phyloP scores from a whole-genome alignment of 2,329 filamentous ascomycete genomes.

The Phyllachora maydis region DNA sequence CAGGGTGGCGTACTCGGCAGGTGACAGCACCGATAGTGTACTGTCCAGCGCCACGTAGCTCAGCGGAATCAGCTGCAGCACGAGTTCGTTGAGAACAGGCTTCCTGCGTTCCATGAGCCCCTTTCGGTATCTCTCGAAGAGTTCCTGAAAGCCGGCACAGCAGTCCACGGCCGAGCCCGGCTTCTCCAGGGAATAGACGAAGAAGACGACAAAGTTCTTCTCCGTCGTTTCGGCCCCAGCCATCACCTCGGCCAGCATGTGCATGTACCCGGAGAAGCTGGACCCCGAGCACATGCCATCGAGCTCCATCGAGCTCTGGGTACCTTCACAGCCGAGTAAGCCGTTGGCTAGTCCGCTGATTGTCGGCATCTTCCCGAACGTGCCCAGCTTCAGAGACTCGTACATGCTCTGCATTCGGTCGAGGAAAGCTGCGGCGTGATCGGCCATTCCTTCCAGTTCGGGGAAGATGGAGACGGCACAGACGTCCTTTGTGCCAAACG shows the following conservation, averaged over 20 bases:
- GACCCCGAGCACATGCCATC: constrained; percentile 18
- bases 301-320: constrained; percentile 12
- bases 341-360: constrained; percentile 23
- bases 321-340: constrained; percentile 14
- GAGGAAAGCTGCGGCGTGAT: constrained; percentile 42
- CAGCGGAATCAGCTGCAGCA: constrained; percentile 55
- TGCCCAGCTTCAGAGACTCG: constrained; percentile 53
- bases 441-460: constrained; percentile 36
- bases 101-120: constrained; percentile 25
- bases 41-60: constrained; percentile 44
- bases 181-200: constrained; percentile 47
- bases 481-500: constrained; percentile 50
- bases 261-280: constrained; percentile 20
- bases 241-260: constrained; percentile 21
- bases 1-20: constrained; percentile 36
- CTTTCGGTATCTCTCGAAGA: constrained; percentile 43
- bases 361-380: constrained; percentile 29
- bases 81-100: constrained; percentile 36
- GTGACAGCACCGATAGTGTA: constrained; percentile 39
- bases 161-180: constrained; percentile 44
- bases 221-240: too few relatives aligned
- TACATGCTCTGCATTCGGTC: constrained; percentile 49
- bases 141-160: constrained; percentile 51
- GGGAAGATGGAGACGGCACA: constrained; percentile 52
- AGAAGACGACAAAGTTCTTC: constrained; percentile 54